Evolutionary conservation across 257 asterid species (phyloP), one percentile per base, ranked within the genome.

Genomic region (Sherardia arvensis): DNA sequence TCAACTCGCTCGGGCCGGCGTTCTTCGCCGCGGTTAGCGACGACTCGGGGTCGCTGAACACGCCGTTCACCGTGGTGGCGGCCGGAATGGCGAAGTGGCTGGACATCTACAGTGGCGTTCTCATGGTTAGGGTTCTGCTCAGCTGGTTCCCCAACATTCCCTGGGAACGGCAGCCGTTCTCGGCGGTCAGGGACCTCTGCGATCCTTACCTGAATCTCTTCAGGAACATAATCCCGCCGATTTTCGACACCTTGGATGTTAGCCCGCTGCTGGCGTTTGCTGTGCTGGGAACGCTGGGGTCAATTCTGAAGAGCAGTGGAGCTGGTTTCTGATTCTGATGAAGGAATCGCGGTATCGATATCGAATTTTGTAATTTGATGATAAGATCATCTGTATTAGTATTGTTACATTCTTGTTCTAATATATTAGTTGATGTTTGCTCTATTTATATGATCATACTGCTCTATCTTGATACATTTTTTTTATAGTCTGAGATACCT

Each of bases 81-180:
- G 96, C 90, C 17, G 98, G 98, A 17, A 83, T 88, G 90, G 83
- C 86, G 43, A 91, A 86, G 63, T 86, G 95, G 96, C 84, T 91
- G 67, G 96, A 88, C 67, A 73, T 91, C 40, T 91, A 91, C 76
- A 81, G 92, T 33, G 90, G 88, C 78, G 87, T 91, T 72, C 73
- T 91, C 82, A 81, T 87, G 95, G 88, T 91, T 62, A 69, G 98
- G 73, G 94, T 84, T 71, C 72, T 91, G 82, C 76, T 91, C 65
- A 91, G 95, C 32, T 91, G 98, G 98, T 91, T 91, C 54, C 98
- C 98, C 5, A 91, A 91, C 70, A 86, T 91, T 45, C 98, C 94
- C 0, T 92, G 99, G 99, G 99, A 89, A 8, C 75, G 84, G 61
- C 99, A 89, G 80, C 99, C 99, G 11, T 66, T 92, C 29, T 82